Conservation (phyloP, 768 basidiomycete genomes). For the Lentinus tigrinus region DNA sequence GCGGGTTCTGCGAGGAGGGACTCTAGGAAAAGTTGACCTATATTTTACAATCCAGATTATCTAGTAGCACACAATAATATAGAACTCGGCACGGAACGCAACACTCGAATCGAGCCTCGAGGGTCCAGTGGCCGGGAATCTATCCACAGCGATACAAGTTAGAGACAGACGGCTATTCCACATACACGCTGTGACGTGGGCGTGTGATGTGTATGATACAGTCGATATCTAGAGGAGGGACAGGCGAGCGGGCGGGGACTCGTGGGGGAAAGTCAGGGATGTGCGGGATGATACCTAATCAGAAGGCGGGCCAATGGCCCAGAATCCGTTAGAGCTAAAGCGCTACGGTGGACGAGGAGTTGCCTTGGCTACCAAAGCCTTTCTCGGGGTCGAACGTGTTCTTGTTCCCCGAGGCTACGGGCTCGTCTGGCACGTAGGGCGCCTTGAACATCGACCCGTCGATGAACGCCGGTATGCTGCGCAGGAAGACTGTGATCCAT, state of each 20-base stretch:
- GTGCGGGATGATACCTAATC: neutral
- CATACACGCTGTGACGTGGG: neutral
- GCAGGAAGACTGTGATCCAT: constrained; percentile 41
- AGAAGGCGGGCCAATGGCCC: neutral
- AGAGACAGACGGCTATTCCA: neutral
- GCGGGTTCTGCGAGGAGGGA: neutral
- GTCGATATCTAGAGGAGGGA: neutral
- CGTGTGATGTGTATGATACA: neutral
- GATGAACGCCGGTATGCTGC: constrained; percentile 44
- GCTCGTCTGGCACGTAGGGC: constrained; percentile 36
- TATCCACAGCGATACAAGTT: constrained; percentile 7
- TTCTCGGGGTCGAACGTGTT: constrained; percentile 12
- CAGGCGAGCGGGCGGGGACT: neutral
- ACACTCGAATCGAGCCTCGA: constrained; percentile 1
- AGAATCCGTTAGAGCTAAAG: constrained; percentile 6
- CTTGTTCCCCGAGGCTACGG: neutral
- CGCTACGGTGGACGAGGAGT: constrained; percentile 8
- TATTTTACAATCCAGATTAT: neutral
- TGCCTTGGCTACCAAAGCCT: constrained; percentile 4
- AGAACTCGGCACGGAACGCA: constrained; percentile 1
- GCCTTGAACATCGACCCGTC: constrained; percentile 48
- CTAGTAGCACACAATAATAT: constrained; percentile 7
- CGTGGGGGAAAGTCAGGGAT: neutral
- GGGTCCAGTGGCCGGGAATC: constrained; percentile 20
- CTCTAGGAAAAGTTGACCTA: neutral